These are phyloP conservation scores for Secale cereale DNA, from an alignment of 176 grass and related monocot genomes.

Conservation along the genomic window DNA sequence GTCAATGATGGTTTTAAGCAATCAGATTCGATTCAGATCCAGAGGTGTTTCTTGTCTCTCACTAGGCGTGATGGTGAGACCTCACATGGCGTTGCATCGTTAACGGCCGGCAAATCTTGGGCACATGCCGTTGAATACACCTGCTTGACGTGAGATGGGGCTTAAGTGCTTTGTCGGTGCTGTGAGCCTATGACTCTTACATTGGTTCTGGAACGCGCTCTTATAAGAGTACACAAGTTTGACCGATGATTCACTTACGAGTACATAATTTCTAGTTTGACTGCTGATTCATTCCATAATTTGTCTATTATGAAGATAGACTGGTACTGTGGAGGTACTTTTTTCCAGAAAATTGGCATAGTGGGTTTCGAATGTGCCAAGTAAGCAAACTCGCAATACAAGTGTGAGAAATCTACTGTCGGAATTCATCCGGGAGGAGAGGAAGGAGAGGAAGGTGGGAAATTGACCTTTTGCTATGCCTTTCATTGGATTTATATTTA, in stretches of 20 bases:
- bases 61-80: not conserved
- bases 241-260: not conserved
- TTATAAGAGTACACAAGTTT: not conserved
- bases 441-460: too few relatives aligned
- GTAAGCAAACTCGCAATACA: too few relatives aligned
- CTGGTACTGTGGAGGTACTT: too few relatives aligned
- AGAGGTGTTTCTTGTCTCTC: not conserved
- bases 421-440: too few relatives aligned
- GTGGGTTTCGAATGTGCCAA: too few relatives aligned
- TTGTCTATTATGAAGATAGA: too few relatives aligned
- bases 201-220: not conserved
- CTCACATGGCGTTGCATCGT: constrained; percentile 7
- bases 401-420: too few relatives aligned
- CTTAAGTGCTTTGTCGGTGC: not conserved
- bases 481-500: too few relatives aligned
- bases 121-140: not conserved
- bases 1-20: not conserved
- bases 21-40: constrained; percentile 12
- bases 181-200: not conserved
- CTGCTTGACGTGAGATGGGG: not conserved
- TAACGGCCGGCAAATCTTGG: not conserved
- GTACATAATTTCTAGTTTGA: not conserved
- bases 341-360: too few relatives aligned
- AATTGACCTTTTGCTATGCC: too few relatives aligned
- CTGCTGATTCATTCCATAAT: not conserved